phyloP scores from a whole-genome alignment of 2,329 filamentous ascomycete species.

The Fusarium beomiforme region DNA sequence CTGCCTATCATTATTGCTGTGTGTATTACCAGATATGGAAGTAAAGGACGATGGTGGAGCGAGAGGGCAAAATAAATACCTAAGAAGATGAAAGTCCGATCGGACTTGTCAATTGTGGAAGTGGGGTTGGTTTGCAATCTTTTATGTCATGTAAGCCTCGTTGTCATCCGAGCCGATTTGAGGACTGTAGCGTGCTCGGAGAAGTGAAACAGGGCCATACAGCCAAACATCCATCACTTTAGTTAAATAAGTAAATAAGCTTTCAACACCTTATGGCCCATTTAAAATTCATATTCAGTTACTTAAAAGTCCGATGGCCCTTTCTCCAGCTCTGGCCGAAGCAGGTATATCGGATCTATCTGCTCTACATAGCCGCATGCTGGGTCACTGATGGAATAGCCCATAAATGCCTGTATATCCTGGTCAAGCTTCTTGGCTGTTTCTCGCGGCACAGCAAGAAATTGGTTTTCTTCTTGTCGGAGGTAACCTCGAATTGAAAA shows the following conservation, averaged over 20 bases:
- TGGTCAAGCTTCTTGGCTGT: slow-evolving; percentile 5
- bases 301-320: slow-evolving; percentile 4
- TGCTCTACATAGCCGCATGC: slow-evolving; percentile 29
- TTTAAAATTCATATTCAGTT: too few species aligned
- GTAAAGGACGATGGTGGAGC: not conserved
- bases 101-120: not conserved
- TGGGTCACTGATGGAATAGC: slow-evolving; percentile 26
- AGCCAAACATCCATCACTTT: too few species aligned
- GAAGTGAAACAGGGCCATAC: not conserved
- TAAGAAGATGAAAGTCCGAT: not conserved
- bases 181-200: not conserved
- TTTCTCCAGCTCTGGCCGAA: slow-evolving; percentile 16
- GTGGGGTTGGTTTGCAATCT: not conserved
- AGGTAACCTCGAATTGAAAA: slow-evolving; percentile 16
- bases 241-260: too few species aligned
- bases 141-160: not conserved
- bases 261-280: too few species aligned
- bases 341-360: slow-evolving; percentile 25
- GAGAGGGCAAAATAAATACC: not conserved
- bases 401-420: slow-evolving; percentile 22
- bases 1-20: slow-evolving; percentile 15
- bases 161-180: not conserved
- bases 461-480: slow-evolving; percentile 31
- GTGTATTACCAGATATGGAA: slow-evolving; percentile 3
- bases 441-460: slow-evolving; percentile 7